Conservation (phyloP, 139 green algal genomes). For the Mesotaenium endlicherianum region DNA sequence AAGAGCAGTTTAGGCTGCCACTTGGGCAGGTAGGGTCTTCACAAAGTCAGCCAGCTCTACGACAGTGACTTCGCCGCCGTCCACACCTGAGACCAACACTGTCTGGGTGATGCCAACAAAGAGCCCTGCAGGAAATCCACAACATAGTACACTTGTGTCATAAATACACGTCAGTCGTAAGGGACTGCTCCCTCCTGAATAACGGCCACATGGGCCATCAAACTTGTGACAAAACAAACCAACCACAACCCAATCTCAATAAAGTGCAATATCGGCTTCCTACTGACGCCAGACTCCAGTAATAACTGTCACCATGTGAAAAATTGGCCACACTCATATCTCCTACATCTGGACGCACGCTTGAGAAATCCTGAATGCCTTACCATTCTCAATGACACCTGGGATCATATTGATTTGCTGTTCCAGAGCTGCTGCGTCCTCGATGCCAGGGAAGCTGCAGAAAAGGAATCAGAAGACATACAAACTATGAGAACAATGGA, state of each 20-base stretch:
- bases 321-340: not conserved
- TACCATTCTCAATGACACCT: constrained; percentile 42
- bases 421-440: constrained; percentile 12
- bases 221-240: not conserved
- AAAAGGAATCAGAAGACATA: no score
- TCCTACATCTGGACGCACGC: not conserved
- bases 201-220: not conserved
- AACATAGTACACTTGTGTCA: not conserved
- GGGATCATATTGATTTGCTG: constrained; percentile 44
- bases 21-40: no score
- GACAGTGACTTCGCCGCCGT: not conserved
- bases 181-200: no score
- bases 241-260: not conserved
- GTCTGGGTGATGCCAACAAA: not conserved
- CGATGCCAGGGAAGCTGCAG: no score
- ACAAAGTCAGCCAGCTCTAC: constrained; percentile 13
- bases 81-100: not conserved
- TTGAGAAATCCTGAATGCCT: not conserved
- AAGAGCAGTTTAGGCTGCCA: no score
- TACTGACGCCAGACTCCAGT: not conserved
- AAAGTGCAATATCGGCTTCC: not conserved
- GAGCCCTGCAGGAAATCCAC: not conserved
- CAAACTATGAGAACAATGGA: no score
- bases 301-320: not conserved
- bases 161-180: no score